Evolutionary conservation across 805 yeast species (phyloP).

Genomic region (Metschnikowia colocasiae): DNA sequence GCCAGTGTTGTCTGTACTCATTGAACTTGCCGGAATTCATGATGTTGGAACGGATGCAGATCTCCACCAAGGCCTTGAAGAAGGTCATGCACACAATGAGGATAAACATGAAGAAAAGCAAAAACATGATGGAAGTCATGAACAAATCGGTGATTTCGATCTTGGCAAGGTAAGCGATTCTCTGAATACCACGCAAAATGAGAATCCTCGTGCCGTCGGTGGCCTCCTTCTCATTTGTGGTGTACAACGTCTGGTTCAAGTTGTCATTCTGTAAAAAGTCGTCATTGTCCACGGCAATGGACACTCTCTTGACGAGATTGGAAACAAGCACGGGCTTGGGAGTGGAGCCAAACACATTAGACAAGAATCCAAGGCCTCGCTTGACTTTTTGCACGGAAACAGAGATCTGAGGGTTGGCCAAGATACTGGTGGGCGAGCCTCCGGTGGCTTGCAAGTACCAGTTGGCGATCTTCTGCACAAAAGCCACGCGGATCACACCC

Average conservation of each 20-base stretch:
- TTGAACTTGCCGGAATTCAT: constrained; percentile 63
- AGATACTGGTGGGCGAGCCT: constrained; percentile 75
- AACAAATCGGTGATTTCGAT: constrained; percentile 86
- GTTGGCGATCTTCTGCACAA: constrained; percentile 78
- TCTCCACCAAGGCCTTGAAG: constrained; percentile 69
- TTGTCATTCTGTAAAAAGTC: constrained; percentile 42
- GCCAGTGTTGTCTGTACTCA: constrained; percentile 82
- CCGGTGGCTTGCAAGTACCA: constrained; percentile 98
- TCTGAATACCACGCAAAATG: constrained; percentile 84
- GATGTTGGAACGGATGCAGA: constrained; percentile 51
- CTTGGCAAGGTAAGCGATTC: constrained; percentile 80
- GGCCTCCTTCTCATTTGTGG: constrained; percentile 65
- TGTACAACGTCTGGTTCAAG: constrained; percentile 50
- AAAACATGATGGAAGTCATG: constrained; percentile 81
- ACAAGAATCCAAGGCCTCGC: constrained; percentile 21
- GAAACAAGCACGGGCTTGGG: constrained; percentile 1
- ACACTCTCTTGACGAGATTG: constrained; percentile 26
- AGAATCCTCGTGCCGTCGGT: constrained; percentile 64
- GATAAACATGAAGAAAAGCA: constrained; percentile 69
- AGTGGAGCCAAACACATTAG: constrained; percentile 6
- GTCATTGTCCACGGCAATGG: constrained; percentile 39
- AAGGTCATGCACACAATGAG: constrained; percentile 51
- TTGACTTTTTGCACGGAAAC: constrained; percentile 67
- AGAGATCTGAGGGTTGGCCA: constrained; percentile 64
- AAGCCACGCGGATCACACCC: constrained; percentile 75